These are phyloP conservation scores for Solanum sejunctum DNA, from an alignment of 257 asterid genomes.

Conservation along the genomic window DNA sequence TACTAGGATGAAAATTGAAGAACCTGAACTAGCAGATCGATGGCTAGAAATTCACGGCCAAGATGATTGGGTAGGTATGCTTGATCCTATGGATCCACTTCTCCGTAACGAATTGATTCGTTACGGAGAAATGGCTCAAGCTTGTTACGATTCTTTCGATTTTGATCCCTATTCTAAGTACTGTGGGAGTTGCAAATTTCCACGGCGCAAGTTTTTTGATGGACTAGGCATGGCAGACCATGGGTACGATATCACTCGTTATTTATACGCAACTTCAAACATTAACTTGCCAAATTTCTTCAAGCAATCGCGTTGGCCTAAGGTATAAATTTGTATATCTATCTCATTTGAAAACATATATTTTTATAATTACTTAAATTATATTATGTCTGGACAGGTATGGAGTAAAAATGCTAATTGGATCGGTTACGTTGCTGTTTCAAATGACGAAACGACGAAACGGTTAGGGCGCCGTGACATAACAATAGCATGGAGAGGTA, in stretches of 20 bases:
- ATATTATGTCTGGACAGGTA: not conserved
- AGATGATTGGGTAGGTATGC: slow-evolving; percentile 35
- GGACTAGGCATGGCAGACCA: slow-evolving; percentile 6
- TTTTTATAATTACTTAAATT: not conserved
- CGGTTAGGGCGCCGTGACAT: slow-evolving; percentile 33
- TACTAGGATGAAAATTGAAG: not conserved
- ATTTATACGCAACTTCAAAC: slow-evolving; percentile 34
- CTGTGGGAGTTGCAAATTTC: slow-evolving; percentile 28
- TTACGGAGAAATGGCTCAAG: slow-evolving; percentile 40
- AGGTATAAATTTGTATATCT: not conserved
- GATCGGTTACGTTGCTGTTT: slow-evolving; percentile 39
- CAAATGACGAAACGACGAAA: slow-evolving; percentile 24
- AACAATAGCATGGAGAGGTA: slow-evolving; percentile 38
- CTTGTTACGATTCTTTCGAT: slow-evolving; percentile 41
- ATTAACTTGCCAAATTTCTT: slow-evolving; percentile 32
- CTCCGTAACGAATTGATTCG: slow-evolving; percentile 26
- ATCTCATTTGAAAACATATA: not conserved
- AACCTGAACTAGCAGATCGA: not conserved
- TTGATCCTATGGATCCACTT: slow-evolving; percentile 33
- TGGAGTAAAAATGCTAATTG: slow-evolving; percentile 41
- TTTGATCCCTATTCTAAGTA: slow-evolving; percentile 34
- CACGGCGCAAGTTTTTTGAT: slow-evolving; percentile 11
- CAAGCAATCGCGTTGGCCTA: slow-evolving; percentile 27
- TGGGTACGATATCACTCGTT: slow-evolving; percentile 26
- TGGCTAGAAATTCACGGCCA: slow-evolving; percentile 31